Conservation (phyloP, 2,329 filamentous ascomycete genomes). For the Colletotrichum lini region DNA sequence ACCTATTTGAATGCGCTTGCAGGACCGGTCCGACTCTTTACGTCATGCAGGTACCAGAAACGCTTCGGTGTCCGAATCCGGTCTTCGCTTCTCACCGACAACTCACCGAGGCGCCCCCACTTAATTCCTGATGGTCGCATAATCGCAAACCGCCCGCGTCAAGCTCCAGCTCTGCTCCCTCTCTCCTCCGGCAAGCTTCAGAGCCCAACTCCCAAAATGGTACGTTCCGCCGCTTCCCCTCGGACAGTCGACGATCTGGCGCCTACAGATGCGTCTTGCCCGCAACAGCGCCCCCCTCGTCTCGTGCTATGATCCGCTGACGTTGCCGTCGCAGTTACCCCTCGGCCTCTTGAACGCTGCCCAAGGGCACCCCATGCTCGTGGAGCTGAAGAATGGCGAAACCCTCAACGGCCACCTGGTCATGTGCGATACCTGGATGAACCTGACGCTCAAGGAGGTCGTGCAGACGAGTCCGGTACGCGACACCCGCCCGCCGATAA, state of each 20-base stretch:
- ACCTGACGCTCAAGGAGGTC: constrained; percentile 95
- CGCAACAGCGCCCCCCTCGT: no score
- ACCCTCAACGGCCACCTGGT: constrained; percentile 97
- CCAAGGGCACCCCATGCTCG: constrained; percentile 97
- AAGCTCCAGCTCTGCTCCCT: constrained; percentile 34
- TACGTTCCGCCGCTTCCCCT: constrained; percentile 7
- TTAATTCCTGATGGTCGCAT: constrained; percentile 32
- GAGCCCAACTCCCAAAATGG: constrained; percentile 38
- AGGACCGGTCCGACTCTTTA: background rate
- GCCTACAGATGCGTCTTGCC: background rate
- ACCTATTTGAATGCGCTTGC: no score
- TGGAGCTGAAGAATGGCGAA: constrained; percentile 97
- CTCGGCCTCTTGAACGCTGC: constrained; percentile 92
- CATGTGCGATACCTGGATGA: constrained; percentile 99
- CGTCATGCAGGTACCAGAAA: constrained; percentile 5
- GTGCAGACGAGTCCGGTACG: constrained; percentile 90
- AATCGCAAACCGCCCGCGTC: constrained; percentile 32
- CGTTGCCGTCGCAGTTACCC: constrained; percentile 65
- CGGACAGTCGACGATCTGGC: background rate
- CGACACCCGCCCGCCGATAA: background rate
- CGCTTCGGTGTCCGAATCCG: background rate
- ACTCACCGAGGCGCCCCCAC: constrained; percentile 34
- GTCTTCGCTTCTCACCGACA: constrained; percentile 20
- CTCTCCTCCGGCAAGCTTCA: constrained; percentile 35
- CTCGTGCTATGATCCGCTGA: constrained; percentile 6